These are phyloP conservation scores for Rhizoctonia solani DNA, from an alignment of 1,284 basidiomycete genomes.

Conservation along the genomic window DNA sequence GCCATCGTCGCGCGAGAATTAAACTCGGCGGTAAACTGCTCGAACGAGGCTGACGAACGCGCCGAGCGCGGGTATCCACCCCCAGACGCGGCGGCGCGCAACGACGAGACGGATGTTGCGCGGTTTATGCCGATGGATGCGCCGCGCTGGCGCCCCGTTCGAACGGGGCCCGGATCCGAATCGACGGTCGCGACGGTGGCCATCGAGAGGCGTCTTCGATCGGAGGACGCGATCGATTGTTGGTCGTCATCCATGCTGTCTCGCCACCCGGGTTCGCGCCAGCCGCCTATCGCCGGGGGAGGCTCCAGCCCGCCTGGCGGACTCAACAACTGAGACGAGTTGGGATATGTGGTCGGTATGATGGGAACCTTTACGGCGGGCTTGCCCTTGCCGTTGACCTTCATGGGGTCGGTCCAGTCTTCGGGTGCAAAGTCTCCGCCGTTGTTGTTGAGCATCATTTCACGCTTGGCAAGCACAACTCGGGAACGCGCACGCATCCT, in stretches of 20 bases:
- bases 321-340: slow-evolving; percentile 32
- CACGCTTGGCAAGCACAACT: slow-evolving; percentile 13
- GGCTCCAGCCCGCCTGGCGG: slow-evolving; percentile 22
- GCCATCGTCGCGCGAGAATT: slow-evolving; percentile 2
- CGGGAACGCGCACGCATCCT: slow-evolving; percentile 10
- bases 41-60: slow-evolving; percentile 73
- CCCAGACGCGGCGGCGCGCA: slow-evolving; percentile 61
- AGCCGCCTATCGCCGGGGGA: slow-evolving; percentile 39
- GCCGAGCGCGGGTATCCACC: slow-evolving; percentile 74
- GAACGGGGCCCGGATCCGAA: slow-evolving; percentile 78
- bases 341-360: slow-evolving; percentile 9
- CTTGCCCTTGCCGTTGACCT: slow-evolving; percentile 44
- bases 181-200: slow-evolving; percentile 80
- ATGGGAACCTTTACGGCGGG: slow-evolving; percentile 33
- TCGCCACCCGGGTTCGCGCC: slow-evolving; percentile 74
- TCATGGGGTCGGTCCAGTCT: slow-evolving; percentile 38
- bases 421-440: background rate
- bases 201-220: slow-evolving; percentile 71
- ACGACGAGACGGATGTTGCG: slow-evolving; percentile 74
- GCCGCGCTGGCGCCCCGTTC: slow-evolving; percentile 42
- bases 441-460: slow-evolving; percentile 18
- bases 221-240: slow-evolving; percentile 86
- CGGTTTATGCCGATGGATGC: slow-evolving; percentile 55
- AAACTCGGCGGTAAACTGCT: slow-evolving; percentile 71
- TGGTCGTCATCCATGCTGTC: slow-evolving; percentile 87